Base-by-base conservation (phyloP, 768 basidiomycete species). In the Boletus vinaceobasis region DNA sequence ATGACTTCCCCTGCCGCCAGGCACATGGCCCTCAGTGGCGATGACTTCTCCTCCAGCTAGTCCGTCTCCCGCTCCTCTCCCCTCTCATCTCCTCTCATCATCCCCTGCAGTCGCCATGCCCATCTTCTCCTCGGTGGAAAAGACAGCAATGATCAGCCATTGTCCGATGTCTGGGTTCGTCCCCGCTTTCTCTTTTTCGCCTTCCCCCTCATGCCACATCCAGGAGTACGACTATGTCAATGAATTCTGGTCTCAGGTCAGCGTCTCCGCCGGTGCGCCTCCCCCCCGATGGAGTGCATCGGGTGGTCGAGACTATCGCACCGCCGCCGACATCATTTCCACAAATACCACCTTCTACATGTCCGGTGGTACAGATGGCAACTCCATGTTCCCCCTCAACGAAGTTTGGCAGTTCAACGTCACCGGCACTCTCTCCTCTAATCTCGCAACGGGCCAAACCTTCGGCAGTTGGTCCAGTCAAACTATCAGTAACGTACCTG, bases 11-110 rank as follows among this genome's bases (percentile, higher is more conserved):
- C 90, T 8, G 74, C 86, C 14, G 77, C 86, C 29, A 78, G 88
- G 65, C 85, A 81, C 69, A 79, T 80, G 38, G 82, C 86, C 29
- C 63, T 90, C 38, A 73, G 79, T 40, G 90, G 87, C 6, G 72
- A 75, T 21, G 90, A 92, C 73, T 81, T 80, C 58, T 90, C 88
- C 43, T 87, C 88, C 11, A 92, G 86, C 86, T 88, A 91, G 89
- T 89, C 53, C 60, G 88, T 79, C 38, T 29, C 29, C 48, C 43
- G 0, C 17, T 33, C 35, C 43, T 54, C 40, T 42, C 35, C 55
- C 60, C 53, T 64, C 48, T 57, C 56, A 49, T 51, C 17, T 17
- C 7, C 39, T 36, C 68, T 56, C 52, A 69, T 43, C 38, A n/a
- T 50, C 37, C 48, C 55, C 38, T 58, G 36, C 58, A 90, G 88